Evolutionary conservation across 2,329 filamentous ascomycete genomes (phyloP).

Genomic region (Fusarium multiceps): DNA sequence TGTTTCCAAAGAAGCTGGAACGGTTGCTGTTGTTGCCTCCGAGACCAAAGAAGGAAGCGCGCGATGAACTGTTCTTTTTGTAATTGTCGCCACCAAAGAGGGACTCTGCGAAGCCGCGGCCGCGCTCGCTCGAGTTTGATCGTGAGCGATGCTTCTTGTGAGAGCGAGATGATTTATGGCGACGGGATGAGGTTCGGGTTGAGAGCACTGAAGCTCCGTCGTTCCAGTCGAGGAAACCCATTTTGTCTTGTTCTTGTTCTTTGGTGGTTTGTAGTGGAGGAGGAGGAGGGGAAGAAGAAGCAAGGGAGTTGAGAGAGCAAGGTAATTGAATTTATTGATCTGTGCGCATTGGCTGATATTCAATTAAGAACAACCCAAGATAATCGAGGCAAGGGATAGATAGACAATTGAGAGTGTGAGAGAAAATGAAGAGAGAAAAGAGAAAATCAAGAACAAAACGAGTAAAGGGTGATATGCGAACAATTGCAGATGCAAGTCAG

Average conservation of each 20-base stretch:
- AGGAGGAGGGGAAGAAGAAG: neutral
- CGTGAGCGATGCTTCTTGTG: conserved; percentile 52
- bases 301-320: neutral
- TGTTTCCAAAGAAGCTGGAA: conserved; percentile 59
- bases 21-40: conserved; percentile 56
- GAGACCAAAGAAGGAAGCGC: conserved; percentile 60
- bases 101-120: conserved; percentile 49
- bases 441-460: conserved; percentile 8
- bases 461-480: conserved; percentile 26
- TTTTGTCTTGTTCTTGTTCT: conserved; percentile 8
- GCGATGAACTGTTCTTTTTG: conserved; percentile 55
- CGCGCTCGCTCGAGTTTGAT: conserved; percentile 51
- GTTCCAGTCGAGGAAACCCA: conserved; percentile 52
- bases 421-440: neutral
- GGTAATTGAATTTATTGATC: conserved; percentile 1
- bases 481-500: conserved; percentile 40
- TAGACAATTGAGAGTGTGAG: neutral
- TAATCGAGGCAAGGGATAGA: neutral
- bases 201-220: conserved; percentile 50
- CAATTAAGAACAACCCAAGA: conserved; percentile 2
- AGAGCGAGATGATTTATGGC: conserved; percentile 47
- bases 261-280: conserved; percentile 1
- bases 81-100: conserved; percentile 50
- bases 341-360: conserved; percentile 20
- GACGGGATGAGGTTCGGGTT: conserved; percentile 43